Evolutionary conservation across 2,329 filamentous ascomycete genomes (phyloP), one percentile per base, ranked within the genome.

Genomic region (Parastagonospora avenae): DNA sequence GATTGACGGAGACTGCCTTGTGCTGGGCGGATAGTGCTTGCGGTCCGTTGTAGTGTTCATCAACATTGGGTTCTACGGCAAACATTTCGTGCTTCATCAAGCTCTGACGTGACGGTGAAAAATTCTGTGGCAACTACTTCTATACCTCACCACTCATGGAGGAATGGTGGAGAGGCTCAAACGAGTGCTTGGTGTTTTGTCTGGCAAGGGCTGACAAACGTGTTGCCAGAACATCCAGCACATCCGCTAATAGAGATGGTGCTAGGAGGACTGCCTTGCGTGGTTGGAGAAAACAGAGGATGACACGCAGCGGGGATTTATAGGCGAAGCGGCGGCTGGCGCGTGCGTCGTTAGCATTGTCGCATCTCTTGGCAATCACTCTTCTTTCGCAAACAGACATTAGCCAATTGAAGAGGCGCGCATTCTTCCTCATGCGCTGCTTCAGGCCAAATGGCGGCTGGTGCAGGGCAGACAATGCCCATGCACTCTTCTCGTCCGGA

Each of bases 111-210:
- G 19, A 24, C 19, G 19, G 19, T 24, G 19, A 24, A 24, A 24
- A 24, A 24, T 24, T 24, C 62, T 69, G 65, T 70, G 55, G 64
- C 65, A 46, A 61, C 61, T 63, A 51, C 61, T 63, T 63, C 62
- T 70, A 70, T 70, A 70, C 67, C 66, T 59, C 46, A 48, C 59
- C 60, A 61, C 62, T 64, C 63, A 66, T 64, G 62, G 42, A 63
- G 63, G 54, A 61, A 64, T 63, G 54, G 64, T 60, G 59, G 57
- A 64, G 56, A 59, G 68, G 64, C 68, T 72, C 69, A 73, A 73
- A 73, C 70, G 68, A 66, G 64, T 67, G 69, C 67, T 59, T 42
- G 9, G 28, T 50, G 42, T 58, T 63, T 55, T 48, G 55, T 73
- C 69, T 73, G 52, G 67, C 70, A 73, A 72, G 63, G 55, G 48